Evolutionary conservation across 805 yeast genomes (phyloP).

Genomic region (Barnettozyma californica): DNA sequence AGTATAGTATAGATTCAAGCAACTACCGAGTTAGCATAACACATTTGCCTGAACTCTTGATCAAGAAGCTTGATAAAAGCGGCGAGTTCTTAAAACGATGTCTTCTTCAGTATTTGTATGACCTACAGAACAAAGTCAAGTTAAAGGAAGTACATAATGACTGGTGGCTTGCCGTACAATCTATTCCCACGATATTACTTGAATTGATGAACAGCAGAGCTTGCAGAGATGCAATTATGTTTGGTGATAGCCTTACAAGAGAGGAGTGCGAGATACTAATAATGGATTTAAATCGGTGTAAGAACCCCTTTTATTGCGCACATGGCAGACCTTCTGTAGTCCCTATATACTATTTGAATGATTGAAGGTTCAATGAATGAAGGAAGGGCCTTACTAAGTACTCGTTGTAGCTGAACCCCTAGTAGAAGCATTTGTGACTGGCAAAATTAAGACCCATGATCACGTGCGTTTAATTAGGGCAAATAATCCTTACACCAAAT

Average conservation of each 20-base stretch:
- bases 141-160: conserved; percentile 9
- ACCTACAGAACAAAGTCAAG: conserved; percentile 33
- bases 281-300: conserved; percentile 39
- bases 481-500: not conserved
- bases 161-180: conserved; percentile 36
- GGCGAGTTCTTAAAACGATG: conserved; percentile 30
- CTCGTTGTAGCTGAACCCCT: not conserved
- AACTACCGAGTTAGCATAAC: conserved; percentile 26
- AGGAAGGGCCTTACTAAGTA: not conserved
- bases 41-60: conserved; percentile 41
- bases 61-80: conserved; percentile 28
- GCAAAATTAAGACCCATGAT: not conserved
- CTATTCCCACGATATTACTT: conserved; percentile 46
- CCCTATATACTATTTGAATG: conserved; percentile 37
- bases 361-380: not conserved
- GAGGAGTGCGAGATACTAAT: conserved; percentile 44
- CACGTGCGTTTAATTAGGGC: not conserved
- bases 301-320: conserved; percentile 72
- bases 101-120: conserved; percentile 40
- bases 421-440: not conserved
- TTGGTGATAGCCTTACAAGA: conserved; percentile 49
- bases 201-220: conserved; percentile 56
- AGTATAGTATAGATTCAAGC: conserved; percentile 12
- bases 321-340: conserved; percentile 77
- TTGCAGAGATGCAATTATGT: conserved; percentile 65